Evolutionary conservation across 371 early-diverging fungal genomes (phyloP), one percentile per base, ranked within the genome.

Genomic region (Saksenaea oblongispora): DNA sequence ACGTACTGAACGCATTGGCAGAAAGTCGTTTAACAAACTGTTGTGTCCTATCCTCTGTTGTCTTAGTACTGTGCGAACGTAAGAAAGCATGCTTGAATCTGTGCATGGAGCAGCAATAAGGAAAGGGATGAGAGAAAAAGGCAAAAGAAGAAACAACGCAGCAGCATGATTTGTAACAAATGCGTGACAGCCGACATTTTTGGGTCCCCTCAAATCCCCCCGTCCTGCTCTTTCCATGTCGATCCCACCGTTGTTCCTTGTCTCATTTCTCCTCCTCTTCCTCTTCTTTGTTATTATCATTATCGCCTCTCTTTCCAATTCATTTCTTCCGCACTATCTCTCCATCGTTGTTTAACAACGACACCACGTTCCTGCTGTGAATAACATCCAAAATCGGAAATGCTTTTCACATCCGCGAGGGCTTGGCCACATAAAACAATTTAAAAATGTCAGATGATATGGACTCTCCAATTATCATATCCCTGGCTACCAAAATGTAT

Each of bases 21-120:
- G 66, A 63, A 41, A 64, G 70, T 0, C 73, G 56, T 18, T 73
- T 73, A n/a, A 73, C 64, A 66, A 73, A 73, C 41, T 73, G 73
- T 18, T 73, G 73, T 24, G 73, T 60, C 56, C 70, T 66, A 27
- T 72, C 69, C 27, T 72, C 69, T 26, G 51, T 22, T 8, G 34
- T 41, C 31, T 62, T 67, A 3, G 56, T 22, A 60, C 67, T 74
- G 53, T 70, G 62, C 35, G 75, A 67, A 17, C 69, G 64, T 61
- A 59, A 59, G 17, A 59, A 39, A 24, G 59, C 59, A 59, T 59
- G 59, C 17, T 59, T 59, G 22, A 59, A 31, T 42, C 31, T 59
- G 31, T 59, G 54, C 59, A 59, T 59, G 15, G 39, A 18, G 14
- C 44, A 44, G 13, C 36, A 15, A 44, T 27, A n/a, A 53, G 34